Evolutionary conservation across 768 basidiomycete species (phyloP).

Genomic region (Lactarius psammicola): DNA sequence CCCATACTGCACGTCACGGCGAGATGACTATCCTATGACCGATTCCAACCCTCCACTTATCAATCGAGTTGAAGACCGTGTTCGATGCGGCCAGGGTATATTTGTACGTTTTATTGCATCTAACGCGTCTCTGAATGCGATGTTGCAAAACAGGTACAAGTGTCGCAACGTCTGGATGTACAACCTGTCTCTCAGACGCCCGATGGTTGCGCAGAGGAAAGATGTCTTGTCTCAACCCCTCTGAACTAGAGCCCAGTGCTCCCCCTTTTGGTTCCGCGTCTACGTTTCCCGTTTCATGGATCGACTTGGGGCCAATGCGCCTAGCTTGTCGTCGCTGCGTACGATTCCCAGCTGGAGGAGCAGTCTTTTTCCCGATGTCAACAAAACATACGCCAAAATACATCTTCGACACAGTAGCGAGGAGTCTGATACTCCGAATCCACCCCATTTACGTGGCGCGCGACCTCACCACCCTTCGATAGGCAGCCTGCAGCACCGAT

Average conservation of each 20-base stretch:
- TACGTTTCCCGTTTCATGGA: slow-evolving; percentile 7
- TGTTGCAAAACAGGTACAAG: background rate
- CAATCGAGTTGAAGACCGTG: background rate
- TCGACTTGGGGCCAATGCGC: slow-evolving; percentile 4
- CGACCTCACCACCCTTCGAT: background rate
- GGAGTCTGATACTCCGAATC: background rate
- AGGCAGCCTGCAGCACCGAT: background rate
- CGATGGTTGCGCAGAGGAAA: background rate
- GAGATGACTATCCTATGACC: slow-evolving; percentile 14
- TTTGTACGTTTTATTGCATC: background rate
- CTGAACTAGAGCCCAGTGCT: background rate
- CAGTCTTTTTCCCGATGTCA: background rate
- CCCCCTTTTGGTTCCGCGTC: background rate
- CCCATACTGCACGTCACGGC: slow-evolving; percentile 4
- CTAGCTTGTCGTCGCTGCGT: slow-evolving; percentile 8
- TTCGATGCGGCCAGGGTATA: background rate
- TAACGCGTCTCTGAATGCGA: background rate
- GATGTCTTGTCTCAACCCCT: background rate
- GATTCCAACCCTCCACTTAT: background rate
- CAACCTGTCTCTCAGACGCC: background rate
- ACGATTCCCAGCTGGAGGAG: slow-evolving; percentile 16
- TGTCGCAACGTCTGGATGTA: background rate
- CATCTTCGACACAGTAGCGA: background rate
- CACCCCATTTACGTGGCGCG: background rate
- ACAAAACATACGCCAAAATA: background rate